Base-by-base conservation (phyloP, 768 basidiomycete genomes). In the Strobilomyces echinocephalus region DNA sequence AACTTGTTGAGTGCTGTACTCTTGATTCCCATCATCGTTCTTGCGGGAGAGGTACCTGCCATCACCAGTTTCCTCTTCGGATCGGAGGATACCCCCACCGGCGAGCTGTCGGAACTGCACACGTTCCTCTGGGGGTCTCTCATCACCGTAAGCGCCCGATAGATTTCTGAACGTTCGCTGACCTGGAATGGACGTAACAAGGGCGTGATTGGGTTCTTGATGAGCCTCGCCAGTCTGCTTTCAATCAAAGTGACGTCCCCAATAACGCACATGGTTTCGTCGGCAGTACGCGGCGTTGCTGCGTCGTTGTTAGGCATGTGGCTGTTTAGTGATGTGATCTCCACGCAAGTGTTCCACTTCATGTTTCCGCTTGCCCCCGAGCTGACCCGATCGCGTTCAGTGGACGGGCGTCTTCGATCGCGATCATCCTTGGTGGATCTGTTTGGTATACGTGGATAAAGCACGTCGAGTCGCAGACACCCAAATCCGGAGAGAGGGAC, bases 241-340 rank as follows among this genome's bases (percentile, higher is more conserved):
- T 94, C 91, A 24, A 97, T 98, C 77, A 95, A 98, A 70, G 89
- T 97, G 56, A 98, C 95, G 8, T 95, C 93, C 1, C 95, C 95
- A 14, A 93, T 97, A 67, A 95, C 95, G 3, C 95, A 98, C 70
- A 98, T 97, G 95, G 76, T 97, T 26, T 95, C 92, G 4, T 93
- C 93, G 11, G 95, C 95, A 18, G 91, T 95, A 5, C 88, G 95
- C 50, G 94, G 95, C 16, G 95, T 97, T 26, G 84, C 92, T 1
- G 91, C 87, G n/a, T 91, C 92, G 5, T 66, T 95, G 42, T 76
- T 97, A 14, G 91, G 85, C 21, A 77, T 88, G 68, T 88, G 80
- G 82, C 58, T 91, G 18, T 97, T 97, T 72, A 66, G 74, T 26
- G 95, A 98, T 46, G 66, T 90, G 54, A 82, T 97, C 59, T 87